A percentile compares a stretch with the other conserved stretches of the same genome.
Conservation (phyloP, 345 rosid genomes). For the Citrus mangshanensis region DNA sequence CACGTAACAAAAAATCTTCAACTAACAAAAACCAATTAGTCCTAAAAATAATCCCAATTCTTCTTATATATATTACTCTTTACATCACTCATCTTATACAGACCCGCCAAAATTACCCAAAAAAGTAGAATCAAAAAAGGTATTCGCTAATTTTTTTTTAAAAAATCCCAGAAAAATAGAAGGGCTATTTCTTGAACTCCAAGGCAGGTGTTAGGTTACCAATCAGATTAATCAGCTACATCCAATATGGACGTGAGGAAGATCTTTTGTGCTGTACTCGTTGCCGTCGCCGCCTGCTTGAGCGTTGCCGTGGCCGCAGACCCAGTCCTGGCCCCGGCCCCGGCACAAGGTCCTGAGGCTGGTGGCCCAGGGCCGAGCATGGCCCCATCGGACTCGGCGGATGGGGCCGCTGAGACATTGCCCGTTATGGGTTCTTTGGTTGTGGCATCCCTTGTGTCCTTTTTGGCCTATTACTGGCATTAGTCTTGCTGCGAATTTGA, state of each 20-base stretch:
- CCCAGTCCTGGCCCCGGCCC: constrained; percentile 33
- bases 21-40: not conserved
- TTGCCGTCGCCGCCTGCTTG: constrained; percentile 59
- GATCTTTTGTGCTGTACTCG: constrained; percentile 50
- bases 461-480: constrained; percentile 57
- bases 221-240: not conserved
- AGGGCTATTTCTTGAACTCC: constrained; percentile 14
- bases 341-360: constrained; percentile 25
- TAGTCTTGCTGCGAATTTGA: constrained; percentile 13
- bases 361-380: not conserved
- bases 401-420: constrained; percentile 38
- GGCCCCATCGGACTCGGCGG: constrained; percentile 9
- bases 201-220: constrained; percentile 6
- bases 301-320: constrained; percentile 49
- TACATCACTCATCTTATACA: constrained; percentile 8
- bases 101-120: constrained; percentile 22
- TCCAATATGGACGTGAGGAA: constrained; percentile 67
- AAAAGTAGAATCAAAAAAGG: not conserved
- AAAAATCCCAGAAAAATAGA: not conserved
- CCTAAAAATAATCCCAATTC: constrained; percentile 18
- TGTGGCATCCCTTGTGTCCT: constrained; percentile 60
- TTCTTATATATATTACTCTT: constrained; percentile 17
- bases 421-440: constrained; percentile 59
- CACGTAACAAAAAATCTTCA: not conserved
- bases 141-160: too few species aligned